Conservation (phyloP, 768 basidiomycete species). For the Ephemerocybe angulata region DNA sequence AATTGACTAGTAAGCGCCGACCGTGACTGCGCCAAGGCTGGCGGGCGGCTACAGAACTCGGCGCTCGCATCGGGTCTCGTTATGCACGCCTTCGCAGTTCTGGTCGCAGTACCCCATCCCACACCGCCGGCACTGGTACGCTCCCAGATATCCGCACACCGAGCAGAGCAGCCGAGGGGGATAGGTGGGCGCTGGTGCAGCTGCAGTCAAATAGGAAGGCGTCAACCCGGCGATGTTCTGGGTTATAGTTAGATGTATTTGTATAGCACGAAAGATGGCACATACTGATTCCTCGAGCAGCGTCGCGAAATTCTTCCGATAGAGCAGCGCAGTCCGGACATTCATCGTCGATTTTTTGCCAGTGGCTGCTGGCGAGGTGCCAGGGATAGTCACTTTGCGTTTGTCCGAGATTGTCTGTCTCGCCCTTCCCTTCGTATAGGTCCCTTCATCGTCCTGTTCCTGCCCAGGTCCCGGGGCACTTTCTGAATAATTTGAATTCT, state of each 20-base stretch:
- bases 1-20: not conserved
- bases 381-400: constrained; percentile 49
- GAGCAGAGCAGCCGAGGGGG: constrained; percentile 75
- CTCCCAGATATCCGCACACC: constrained; percentile 84
- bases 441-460: constrained; percentile 46
- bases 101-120: constrained; percentile 72
- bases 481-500: constrained; percentile 81
- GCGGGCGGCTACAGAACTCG: constrained; percentile 46
- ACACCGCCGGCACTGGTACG: constrained; percentile 76
- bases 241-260: not conserved
- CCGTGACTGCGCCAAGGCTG: not conserved
- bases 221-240: constrained; percentile 58
- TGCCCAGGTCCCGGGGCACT: constrained; percentile 39
- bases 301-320: constrained; percentile 72
- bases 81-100: constrained; percentile 69
- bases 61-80: constrained; percentile 78
- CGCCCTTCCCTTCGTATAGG: constrained; percentile 60
- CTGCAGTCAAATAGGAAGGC: constrained; percentile 72
- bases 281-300: constrained; percentile 80
- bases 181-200: constrained; percentile 52
- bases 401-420: constrained; percentile 80
- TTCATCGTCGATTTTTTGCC: constrained; percentile 83
- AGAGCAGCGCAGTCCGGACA: constrained; percentile 74
- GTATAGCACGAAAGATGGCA: constrained; percentile 10
- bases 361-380: constrained; percentile 45